These are phyloP conservation scores for Venturia oleaginea DNA, from an alignment of 2,329 filamentous ascomycete species.

Conservation along the genomic window DNA sequence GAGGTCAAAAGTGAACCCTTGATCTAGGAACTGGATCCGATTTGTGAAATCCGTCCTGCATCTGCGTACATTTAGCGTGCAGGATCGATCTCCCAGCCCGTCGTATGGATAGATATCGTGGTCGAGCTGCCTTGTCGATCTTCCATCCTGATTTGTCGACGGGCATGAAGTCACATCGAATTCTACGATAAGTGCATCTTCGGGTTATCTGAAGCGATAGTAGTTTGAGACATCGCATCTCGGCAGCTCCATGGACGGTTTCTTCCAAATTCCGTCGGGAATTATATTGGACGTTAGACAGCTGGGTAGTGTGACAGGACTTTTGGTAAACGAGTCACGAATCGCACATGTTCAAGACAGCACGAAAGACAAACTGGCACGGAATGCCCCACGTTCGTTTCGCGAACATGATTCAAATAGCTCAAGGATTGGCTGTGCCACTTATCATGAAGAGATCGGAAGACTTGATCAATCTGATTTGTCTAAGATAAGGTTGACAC, in stretches of 20 bases:
- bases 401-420: not conserved
- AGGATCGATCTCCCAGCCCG: not conserved
- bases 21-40: not conserved
- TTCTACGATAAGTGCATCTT: not conserved
- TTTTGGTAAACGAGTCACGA: no score
- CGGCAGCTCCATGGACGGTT: no score
- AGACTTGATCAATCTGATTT: no score
- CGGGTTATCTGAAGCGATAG: no score
- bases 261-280: not conserved
- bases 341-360: no score
- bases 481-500: no score
- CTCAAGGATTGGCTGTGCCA: not conserved
- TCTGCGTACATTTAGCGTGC: conserved; percentile 2
- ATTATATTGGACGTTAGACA: no score
- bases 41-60: not conserved
- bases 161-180: not conserved
- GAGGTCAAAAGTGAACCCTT: not conserved
- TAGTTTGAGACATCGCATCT: not conserved
- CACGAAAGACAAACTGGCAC: no score
- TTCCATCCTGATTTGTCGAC: not conserved
- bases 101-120: not conserved
- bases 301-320: no score
- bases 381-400: not conserved
- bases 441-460: no score
- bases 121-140: not conserved